phyloP scores from a whole-genome alignment of 805 yeast species.

The Candida boleticola region DNA sequence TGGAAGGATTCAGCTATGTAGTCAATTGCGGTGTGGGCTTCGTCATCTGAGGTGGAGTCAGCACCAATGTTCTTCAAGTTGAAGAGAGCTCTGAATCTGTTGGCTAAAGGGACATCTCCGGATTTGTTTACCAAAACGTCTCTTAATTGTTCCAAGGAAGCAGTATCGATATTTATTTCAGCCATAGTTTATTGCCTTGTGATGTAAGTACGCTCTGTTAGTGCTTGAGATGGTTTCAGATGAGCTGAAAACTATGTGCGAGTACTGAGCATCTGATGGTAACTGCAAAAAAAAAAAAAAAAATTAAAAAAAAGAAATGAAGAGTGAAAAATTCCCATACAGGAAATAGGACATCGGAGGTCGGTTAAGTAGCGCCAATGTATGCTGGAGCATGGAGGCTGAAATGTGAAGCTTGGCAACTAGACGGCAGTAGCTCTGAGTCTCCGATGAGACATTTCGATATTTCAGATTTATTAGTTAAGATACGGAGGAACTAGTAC shows the following conservation, averaged over 20 bases:
- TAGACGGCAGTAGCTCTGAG: no score
- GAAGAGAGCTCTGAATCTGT: constrained; percentile 91
- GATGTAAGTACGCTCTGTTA: no score
- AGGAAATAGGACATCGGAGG: not conserved
- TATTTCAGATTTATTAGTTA: no score
- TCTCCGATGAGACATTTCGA: no score
- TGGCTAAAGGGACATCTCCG: constrained; percentile 75
- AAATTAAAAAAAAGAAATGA: not conserved
- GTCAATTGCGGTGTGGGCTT: constrained; percentile 67
- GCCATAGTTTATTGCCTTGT: not conserved
- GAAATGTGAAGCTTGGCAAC: no score
- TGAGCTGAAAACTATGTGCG: no score
- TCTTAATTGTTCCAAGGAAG: constrained; percentile 62
- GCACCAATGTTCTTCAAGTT: constrained; percentile 84
- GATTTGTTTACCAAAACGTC: constrained; percentile 63
- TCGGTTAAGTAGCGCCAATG: no score
- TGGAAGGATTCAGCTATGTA: constrained; percentile 82
- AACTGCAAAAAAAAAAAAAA: not conserved
- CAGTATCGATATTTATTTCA: constrained; percentile 38
- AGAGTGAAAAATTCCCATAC: constrained; percentile 1
- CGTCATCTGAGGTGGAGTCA: constrained; percentile 53
- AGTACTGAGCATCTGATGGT: no score
- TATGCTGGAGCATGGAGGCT: no score
- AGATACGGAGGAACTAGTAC: no score
- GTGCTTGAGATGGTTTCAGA: no score